Evolutionary conservation across 805 yeast genomes (phyloP).

Genomic region (Candida tibetensis): DNA sequence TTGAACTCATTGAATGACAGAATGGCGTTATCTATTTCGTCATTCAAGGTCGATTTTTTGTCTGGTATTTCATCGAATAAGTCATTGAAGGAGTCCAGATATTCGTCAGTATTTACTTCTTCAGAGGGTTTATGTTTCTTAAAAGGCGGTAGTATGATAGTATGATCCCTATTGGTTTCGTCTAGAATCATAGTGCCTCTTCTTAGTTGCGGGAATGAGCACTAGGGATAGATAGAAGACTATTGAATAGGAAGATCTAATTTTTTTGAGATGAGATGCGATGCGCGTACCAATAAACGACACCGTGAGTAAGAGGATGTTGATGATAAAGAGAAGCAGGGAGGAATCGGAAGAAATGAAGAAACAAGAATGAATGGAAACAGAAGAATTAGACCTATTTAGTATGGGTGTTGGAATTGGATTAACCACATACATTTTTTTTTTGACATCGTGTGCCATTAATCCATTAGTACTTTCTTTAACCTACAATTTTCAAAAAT

Average conservation of each 20-base stretch:
- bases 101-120: not conserved
- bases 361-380: too few relatives aligned
- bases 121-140: not conserved
- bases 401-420: too few relatives aligned
- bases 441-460: too few relatives aligned
- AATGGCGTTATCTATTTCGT: slow-evolving; percentile 15
- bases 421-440: too few relatives aligned
- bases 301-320: too few relatives aligned
- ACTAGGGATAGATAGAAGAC: too few relatives aligned
- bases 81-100: slow-evolving; percentile 4
- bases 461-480: too few relatives aligned
- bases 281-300: not conserved
- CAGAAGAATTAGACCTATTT: not conserved
- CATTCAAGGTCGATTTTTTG: slow-evolving; percentile 8
- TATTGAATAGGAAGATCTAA: not conserved
- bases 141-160: slow-evolving; percentile 1
- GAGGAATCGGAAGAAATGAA: slow-evolving; percentile 1
- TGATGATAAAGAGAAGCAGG: too few relatives aligned
- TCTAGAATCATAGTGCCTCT: not conserved
- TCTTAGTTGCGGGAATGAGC: too few relatives aligned
- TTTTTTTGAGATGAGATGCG: slow-evolving; percentile 4
- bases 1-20: slow-evolving; percentile 13
- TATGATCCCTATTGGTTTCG: not conserved
- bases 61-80: slow-evolving; percentile 4
- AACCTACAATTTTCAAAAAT: too few relatives aligned